Evolutionary conservation across 2,329 filamentous ascomycete species (phyloP).

Genomic region (Fusarium sp.): DNA sequence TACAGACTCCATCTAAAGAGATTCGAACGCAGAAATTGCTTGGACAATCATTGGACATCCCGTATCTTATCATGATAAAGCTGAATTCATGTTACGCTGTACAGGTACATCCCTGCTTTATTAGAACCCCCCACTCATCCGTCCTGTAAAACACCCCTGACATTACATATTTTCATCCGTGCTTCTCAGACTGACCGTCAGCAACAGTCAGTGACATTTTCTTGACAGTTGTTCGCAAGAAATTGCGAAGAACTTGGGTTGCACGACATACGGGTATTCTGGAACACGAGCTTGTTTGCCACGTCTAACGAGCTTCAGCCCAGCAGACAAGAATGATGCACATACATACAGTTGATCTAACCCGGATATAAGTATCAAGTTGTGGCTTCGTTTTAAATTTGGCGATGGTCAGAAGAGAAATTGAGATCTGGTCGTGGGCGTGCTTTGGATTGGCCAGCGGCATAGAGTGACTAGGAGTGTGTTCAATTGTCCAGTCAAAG

Average conservation of each 20-base stretch:
- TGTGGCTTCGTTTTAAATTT: slow-evolving; percentile 28
- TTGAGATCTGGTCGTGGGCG: slow-evolving; percentile 11
- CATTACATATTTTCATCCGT: slow-evolving; percentile 4
- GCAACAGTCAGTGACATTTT: neutral
- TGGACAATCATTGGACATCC: slow-evolving; percentile 1
- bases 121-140: slow-evolving; percentile 20
- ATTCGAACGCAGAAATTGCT: slow-evolving; percentile 12
- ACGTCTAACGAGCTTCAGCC: neutral
- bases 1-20: neutral
- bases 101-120: slow-evolving; percentile 7
- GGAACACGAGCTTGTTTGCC: slow-evolving; percentile 26
- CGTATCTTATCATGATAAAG: slow-evolving; percentile 20
- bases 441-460: slow-evolving; percentile 15
- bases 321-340: slow-evolving; percentile 23
- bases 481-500: slow-evolving; percentile 16
- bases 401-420: slow-evolving; percentile 16
- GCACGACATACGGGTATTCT: neutral
- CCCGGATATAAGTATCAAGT: slow-evolving; percentile 17
- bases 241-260: neutral
- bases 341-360: neutral
- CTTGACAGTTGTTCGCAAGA: neutral
- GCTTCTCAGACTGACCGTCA: slow-evolving; percentile 1
- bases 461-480: neutral
- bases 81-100: slow-evolving; percentile 12
- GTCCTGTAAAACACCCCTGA: slow-evolving; percentile 24